phyloP scores from a whole-genome alignment of 768 basidiomycete species.

The Mrakia gelida region DNA sequence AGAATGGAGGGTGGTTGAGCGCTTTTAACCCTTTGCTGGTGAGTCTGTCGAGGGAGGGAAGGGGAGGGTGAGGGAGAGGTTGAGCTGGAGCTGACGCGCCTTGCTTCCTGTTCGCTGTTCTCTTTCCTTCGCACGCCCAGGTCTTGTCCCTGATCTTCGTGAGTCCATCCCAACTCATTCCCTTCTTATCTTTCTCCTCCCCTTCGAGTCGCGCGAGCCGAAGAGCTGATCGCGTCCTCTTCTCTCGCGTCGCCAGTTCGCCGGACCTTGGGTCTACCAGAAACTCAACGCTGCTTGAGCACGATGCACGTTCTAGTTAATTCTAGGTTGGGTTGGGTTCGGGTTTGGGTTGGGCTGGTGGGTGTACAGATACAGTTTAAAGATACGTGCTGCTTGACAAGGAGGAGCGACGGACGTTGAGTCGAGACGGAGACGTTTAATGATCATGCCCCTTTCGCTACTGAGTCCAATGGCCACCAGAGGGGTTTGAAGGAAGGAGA shows the following conservation, averaged over 20 bases:
- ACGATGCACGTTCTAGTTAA: too few species aligned
- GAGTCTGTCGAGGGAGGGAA: neutral
- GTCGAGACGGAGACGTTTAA: too few species aligned
- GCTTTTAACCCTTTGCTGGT: conserved; percentile 24
- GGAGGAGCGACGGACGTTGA: too few species aligned
- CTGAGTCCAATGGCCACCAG: too few species aligned
- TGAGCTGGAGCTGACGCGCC: neutral
- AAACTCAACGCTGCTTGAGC: neutral
- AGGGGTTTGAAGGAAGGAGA: too few species aligned
- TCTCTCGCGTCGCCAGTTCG: neutral
- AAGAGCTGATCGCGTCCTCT: neutral
- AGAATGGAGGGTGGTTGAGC: neutral
- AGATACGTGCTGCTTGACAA: too few species aligned
- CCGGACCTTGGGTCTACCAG: conserved; percentile 26
- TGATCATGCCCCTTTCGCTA: too few species aligned
- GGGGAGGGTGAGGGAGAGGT: neutral
- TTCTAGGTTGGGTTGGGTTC: neutral
- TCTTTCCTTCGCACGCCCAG: neutral
- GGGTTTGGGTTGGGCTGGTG: neutral
- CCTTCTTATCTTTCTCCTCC: too few species aligned
- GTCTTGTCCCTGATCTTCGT: conserved; percentile 24
- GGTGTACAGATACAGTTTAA: too few species aligned
- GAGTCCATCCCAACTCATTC: neutral
- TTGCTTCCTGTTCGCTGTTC: neutral
- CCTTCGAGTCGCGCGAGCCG: too few species aligned